A percentile compares a stretch with the other conserved stretches of the same genome.
Conservation (phyloP, 306 rosid genomes). For the Alnus rubra region DNA sequence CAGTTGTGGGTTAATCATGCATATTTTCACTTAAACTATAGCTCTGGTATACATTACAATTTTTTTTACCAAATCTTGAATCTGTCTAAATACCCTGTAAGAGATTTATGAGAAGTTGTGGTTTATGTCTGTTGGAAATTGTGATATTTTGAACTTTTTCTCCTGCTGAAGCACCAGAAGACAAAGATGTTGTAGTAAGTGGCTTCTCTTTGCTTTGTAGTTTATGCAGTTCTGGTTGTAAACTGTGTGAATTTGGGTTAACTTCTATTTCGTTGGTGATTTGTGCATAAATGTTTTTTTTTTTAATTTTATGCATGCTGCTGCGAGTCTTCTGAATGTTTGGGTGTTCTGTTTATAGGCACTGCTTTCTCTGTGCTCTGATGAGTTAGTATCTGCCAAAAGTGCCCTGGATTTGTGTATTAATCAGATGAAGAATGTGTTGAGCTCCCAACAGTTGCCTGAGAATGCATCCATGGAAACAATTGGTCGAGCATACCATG, state of each 20-base stretch:
- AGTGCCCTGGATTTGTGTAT: constrained; percentile 89
- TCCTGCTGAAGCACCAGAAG: not conserved
- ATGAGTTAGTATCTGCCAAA: constrained; percentile 80
- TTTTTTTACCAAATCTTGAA: not conserved
- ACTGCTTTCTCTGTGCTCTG: constrained; percentile 88
- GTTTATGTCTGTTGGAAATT: not conserved
- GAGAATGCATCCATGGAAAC: constrained; percentile 91
- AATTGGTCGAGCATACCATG: constrained; percentile 94
- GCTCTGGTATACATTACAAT: not conserved
- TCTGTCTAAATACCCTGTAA: not conserved
- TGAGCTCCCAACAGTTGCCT: constrained; percentile 84
- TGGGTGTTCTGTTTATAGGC: constrained; percentile 59
- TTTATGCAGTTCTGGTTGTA: not conserved
- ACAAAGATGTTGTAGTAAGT: not conserved
- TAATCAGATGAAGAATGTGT: constrained; percentile 88
- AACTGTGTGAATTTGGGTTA: not conserved
- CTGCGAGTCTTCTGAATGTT: constrained; percentile 34
- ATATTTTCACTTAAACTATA: not conserved
- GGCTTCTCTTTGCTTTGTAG: not conserved
- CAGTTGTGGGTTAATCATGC: not conserved
- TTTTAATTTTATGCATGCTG: constrained; percentile 19
- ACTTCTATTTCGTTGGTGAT: constrained; percentile 11
- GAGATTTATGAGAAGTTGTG: not conserved
- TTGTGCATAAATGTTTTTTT: not conserved
- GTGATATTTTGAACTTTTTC: not conserved